Percentiles rank a stretch among this genome's conserved stretches.
Conservation (phyloP, 352 stramenopile genomes). For the Pythium apleroticum region DNA sequence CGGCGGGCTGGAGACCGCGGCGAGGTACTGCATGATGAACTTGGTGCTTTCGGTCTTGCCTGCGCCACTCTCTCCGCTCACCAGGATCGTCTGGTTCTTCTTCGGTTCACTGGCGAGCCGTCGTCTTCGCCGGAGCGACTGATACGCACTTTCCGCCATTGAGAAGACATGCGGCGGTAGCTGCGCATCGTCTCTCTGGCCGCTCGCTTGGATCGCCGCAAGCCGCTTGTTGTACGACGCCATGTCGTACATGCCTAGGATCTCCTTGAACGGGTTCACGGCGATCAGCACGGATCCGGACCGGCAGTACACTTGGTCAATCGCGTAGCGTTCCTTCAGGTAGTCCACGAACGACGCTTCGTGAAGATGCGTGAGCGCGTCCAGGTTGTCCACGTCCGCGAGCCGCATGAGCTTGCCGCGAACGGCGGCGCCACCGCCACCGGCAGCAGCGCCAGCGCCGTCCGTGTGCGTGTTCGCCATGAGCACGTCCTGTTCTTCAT, state of each 20-base stretch:
- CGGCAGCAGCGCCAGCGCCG: background rate
- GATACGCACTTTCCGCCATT: conserved; percentile 72
- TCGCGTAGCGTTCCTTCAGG: conserved; percentile 64
- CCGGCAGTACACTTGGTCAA: conserved; percentile 77
- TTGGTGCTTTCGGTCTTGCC: conserved; percentile 90
- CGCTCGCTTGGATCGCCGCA: conserved; percentile 11
- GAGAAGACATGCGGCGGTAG: conserved; percentile 81
- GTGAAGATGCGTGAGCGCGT: conserved; percentile 74
- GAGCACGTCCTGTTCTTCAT: conserved; percentile 60
- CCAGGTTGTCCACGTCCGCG: conserved; percentile 65
- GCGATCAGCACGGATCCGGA: conserved; percentile 73
- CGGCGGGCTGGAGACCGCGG: conserved; percentile 37
- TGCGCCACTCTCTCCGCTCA: conserved; percentile 84
- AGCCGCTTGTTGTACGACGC: conserved; percentile 33
- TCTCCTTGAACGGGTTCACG: conserved; percentile 80
- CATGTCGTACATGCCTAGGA: conserved; percentile 68
- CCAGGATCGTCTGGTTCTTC: conserved; percentile 82
- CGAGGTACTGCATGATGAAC: conserved; percentile 90
- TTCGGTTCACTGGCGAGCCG: conserved; percentile 39
- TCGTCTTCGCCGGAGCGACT: conserved; percentile 39
- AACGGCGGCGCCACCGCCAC: conserved; percentile 8
- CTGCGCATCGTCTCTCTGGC: conserved; percentile 30
- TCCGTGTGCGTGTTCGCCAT: conserved; percentile 36
- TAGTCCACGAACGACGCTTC: conserved; percentile 82
- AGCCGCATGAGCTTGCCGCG: conserved; percentile 33